Evolutionary conservation across 2,329 filamentous ascomycete genomes (phyloP), one percentile per base, ranked within the genome.

Genomic region (Fusarium sp.): DNA sequence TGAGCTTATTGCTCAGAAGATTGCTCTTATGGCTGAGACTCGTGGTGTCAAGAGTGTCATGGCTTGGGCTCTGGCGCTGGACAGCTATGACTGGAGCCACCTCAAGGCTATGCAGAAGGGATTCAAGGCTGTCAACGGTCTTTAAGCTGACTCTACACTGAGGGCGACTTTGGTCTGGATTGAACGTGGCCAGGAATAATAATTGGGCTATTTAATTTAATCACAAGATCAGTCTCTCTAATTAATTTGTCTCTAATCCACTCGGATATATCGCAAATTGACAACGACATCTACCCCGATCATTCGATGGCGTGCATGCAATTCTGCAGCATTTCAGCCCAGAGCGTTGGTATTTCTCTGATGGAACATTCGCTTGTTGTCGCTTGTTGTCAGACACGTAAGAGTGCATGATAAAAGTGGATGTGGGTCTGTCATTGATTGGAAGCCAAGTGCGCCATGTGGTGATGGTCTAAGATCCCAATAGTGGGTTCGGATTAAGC

Each of bases 61-160:
- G 78, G 84, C 83, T 0, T 88, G 86, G 86, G 84, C 82, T 37
- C 71, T 89, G 61, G 85, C 80, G 1, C 82, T 86, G 70, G 86
- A 88, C 55, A 80, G 77, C 56, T 48, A 79, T 23, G 78, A 81
- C 61, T 83, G 79, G 78, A 77, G 73, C 46, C 84, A 81, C 61
- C 71, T 87, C 28, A 79, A 77, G 72, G 79, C 79, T 2, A 81
- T 87, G 75, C 78, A 80, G 64, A 55, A 64, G 50, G 61, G 59
- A 3, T 65, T 70, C n/a, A 34, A 71, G 25, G 9, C 16, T 8
- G 26, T 30, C 4, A 64, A 65, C 6, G 51, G 34, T 37, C 18
- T 37, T n/a, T 37, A 37, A 37, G 6, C 2, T 11, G 1, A n/a
- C 3, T 37, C 18, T 37, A 4, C 10, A 12, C 9, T n/a, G 18